Base-by-base conservation (phyloP, 2,329 filamentous ascomycete genomes). In the Teratosphaeriaceae sp. region DNA sequence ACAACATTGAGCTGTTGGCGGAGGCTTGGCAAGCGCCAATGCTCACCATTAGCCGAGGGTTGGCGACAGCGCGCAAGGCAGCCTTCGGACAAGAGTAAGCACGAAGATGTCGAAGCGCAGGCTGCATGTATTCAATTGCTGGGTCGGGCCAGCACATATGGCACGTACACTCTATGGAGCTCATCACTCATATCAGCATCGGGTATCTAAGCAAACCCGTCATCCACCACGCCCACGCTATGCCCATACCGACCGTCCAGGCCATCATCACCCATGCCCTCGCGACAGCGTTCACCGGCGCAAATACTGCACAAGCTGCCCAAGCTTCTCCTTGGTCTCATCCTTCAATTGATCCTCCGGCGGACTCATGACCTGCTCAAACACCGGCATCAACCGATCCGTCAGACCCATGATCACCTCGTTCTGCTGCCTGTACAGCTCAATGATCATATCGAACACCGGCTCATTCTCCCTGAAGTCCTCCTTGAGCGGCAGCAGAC, bases 381-480 rank as follows among this genome's bases (percentile, higher is more conserved):
- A 85, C 46, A 89, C 67, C 11, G 78, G 75, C 52, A 88, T 69
- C 44, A 92, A 72, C 60, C 79, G 74, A 27, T 79, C 75, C 3
- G 85, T 88, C 36, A 88, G 73, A 56, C 78, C 72, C 64, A 82
- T 78, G 36, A 89, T 75, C 2, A 80, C 84, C 11, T 75, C 69
- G 66, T 90, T 83, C 51, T 79, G 76, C 49, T 76, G 71, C 55
- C 84, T 77, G 65, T 88, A 96, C 51, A 97, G 77, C 66, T 85
- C 82, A 65, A 86, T 83, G 58, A 98, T 83, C 79, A 89, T 94
- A 64, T 84, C 78, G 70, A 84, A 98, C 47, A 97, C 82, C 7
- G 92, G 88, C 58, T 87, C 86, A 69, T 98, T 97, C 78, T 97
- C 92, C 67, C 96, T 88, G 57, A 79, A 97, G 65, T 97, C 92